phyloP scores from a whole-genome alignment of 169 alveolate genomes.

The Cryptosporidium parvum region DNA sequence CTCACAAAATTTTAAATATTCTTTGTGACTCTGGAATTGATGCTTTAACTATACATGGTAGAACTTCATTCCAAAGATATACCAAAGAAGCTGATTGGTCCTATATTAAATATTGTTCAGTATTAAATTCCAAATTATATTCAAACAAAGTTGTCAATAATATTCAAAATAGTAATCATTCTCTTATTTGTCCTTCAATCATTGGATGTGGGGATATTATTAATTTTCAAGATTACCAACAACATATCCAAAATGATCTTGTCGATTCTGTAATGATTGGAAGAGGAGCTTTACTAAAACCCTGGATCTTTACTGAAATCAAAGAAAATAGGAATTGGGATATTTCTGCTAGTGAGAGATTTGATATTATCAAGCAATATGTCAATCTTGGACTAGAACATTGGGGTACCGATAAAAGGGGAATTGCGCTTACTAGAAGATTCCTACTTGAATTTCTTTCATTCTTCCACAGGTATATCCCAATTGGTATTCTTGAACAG shows the following conservation, averaged over 20 bases:
- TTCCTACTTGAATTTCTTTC: conserved; percentile 86
- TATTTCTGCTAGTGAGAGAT: conserved; percentile 86
- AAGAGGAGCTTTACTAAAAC: conserved; percentile 88
- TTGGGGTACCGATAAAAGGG: conserved; percentile 89
- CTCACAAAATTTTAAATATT: conserved; percentile 35
- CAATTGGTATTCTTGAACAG: conserved; percentile 84
- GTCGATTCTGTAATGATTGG: conserved; percentile 84
- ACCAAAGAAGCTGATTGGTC: conserved; percentile 86
- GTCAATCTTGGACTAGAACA: conserved; percentile 84
- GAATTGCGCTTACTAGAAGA: conserved; percentile 85
- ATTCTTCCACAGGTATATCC: conserved; percentile 85
- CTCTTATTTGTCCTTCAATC: conserved; percentile 72
- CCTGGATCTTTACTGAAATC: conserved; percentile 89
- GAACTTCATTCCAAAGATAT: conserved; percentile 87
- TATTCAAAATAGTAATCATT: not conserved
- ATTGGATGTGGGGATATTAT: conserved; percentile 86
- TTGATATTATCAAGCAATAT: conserved; percentile 82
- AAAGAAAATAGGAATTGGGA: conserved; percentile 85
- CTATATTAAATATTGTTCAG: conserved; percentile 80
- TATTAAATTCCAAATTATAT: conserved; percentile 8
- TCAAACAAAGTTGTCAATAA: not conserved
- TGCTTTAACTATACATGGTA: conserved; percentile 83
- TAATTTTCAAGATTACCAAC: conserved; percentile 76
- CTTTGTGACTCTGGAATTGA: conserved; percentile 80
- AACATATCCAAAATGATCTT: conserved; percentile 62